Evolutionary conservation across 345 rosid species (phyloP).

Genomic region (Pistacia vera): DNA sequence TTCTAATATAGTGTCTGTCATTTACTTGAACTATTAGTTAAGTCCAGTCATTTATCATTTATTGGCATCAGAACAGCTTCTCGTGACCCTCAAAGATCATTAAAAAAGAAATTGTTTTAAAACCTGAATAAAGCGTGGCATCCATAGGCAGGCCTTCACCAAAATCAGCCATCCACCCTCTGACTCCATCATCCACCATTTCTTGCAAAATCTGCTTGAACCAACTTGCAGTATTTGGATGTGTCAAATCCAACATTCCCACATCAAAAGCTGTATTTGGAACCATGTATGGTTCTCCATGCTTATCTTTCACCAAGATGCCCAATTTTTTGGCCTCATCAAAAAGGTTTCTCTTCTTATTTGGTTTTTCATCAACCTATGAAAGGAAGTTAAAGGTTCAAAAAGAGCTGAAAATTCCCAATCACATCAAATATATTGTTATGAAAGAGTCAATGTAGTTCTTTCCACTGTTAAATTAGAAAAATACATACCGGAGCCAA

Average conservation of each 20-base stretch:
- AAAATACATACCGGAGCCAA: slow-evolving; percentile 58
- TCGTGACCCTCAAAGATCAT: background rate
- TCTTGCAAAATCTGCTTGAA: slow-evolving; percentile 64
- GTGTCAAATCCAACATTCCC: slow-evolving; percentile 78
- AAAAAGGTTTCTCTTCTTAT: slow-evolving; percentile 53
- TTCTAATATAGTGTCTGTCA: too few relatives aligned
- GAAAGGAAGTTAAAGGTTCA: slow-evolving; percentile 20
- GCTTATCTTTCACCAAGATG: slow-evolving; percentile 56
- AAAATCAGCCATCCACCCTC: slow-evolving; percentile 90
- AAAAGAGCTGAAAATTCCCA: slow-evolving; percentile 13
- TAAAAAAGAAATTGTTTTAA: slow-evolving; percentile 6
- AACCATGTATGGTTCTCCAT: slow-evolving; percentile 65
- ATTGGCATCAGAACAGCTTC: background rate
- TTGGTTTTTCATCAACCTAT: slow-evolving; percentile 54
- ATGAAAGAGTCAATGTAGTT: slow-evolving; percentile 4
- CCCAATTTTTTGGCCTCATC: slow-evolving; percentile 64
- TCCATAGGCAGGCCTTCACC: slow-evolving; percentile 81
- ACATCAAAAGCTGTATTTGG: slow-evolving; percentile 77
- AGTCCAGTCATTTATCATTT: background rate
- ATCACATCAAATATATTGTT: background rate
- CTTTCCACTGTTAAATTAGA: background rate
- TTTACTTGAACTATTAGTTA: too few relatives aligned
- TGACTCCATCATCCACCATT: slow-evolving; percentile 70
- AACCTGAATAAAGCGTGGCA: slow-evolving; percentile 66
- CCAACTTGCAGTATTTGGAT: slow-evolving; percentile 62